Evolutionary conservation across 2,329 filamentous ascomycete species (phyloP).

Genomic region (Waltergamsia citrina): DNA sequence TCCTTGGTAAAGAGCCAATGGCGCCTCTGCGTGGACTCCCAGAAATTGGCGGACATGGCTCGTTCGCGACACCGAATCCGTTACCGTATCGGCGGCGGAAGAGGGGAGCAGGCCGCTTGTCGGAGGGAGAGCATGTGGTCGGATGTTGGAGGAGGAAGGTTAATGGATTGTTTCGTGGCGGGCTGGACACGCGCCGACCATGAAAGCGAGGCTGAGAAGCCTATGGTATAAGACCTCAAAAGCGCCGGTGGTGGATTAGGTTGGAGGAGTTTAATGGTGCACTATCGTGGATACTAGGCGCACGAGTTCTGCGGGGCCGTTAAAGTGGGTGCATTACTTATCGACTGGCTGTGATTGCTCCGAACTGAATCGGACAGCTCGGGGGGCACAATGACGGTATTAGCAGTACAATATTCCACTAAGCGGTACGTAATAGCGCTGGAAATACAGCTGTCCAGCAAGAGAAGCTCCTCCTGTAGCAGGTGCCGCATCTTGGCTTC

Average conservation of each 20-base stretch:
- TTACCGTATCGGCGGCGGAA: not conserved
- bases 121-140: not conserved
- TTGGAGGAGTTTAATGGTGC: too few relatives aligned
- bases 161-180: too few relatives aligned
- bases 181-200: not conserved
- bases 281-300: too few relatives aligned
- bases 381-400: not conserved
- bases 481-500: too few relatives aligned
- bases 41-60: slow-evolving; percentile 88
- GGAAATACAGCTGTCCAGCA: too few relatives aligned
- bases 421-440: too few relatives aligned
- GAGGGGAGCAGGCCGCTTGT: slow-evolving; percentile 1
- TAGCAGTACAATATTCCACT: too few relatives aligned
- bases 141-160: not conserved
- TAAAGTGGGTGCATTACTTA: not conserved
- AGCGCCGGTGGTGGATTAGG: too few relatives aligned
- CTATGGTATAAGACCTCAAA: too few relatives aligned
- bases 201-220: too few relatives aligned
- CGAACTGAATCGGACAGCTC: not conserved
- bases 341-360: not conserved
- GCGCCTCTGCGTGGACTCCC: slow-evolving; percentile 84
- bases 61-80: not conserved
- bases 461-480: too few relatives aligned
- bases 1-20: slow-evolving; percentile 87
- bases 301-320: too few relatives aligned